These are phyloP conservation scores for Senna tora DNA, from an alignment of 306 rosid species.

Conservation along the genomic window DNA sequence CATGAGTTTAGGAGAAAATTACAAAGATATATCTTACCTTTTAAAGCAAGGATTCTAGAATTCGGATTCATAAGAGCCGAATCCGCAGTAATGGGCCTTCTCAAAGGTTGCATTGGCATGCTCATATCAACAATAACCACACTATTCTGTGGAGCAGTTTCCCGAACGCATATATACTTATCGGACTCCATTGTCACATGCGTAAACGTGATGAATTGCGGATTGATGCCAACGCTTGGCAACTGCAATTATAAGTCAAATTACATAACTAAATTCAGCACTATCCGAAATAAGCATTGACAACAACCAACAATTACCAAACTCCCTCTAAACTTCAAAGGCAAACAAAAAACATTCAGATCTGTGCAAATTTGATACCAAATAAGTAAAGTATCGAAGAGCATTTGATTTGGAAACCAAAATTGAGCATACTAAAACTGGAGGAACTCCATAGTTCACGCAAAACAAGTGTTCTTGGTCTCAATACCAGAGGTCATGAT, in stretches of 20 bases:
- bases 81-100: slow-evolving; percentile 97
- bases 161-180: slow-evolving; percentile 91
- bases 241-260: slow-evolving; percentile 66
- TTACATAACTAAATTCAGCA: slow-evolving; percentile 38
- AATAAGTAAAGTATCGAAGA: slow-evolving; percentile 12
- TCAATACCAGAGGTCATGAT: slow-evolving; percentile 10
- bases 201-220: slow-evolving; percentile 89
- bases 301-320: slow-evolving; percentile 17
- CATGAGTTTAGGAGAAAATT: background rate
- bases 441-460: background rate
- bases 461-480: background rate
- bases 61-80: slow-evolving; percentile 98
- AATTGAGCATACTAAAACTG: slow-evolving; percentile 14
- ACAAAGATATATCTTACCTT: slow-evolving; percentile 57
- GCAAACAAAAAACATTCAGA: slow-evolving; percentile 45
- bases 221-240: slow-evolving; percentile 87
- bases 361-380: slow-evolving; percentile 38
- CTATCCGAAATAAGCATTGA: slow-evolving; percentile 1
- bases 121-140: slow-evolving; percentile 90
- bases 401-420: slow-evolving; percentile 6
- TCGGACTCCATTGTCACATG: slow-evolving; percentile 99
- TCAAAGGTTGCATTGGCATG: slow-evolving; percentile 89
- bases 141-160: slow-evolving; percentile 88
- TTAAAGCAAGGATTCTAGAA: slow-evolving; percentile 89
- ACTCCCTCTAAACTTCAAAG: slow-evolving; percentile 45